phyloP scores from a whole-genome alignment of 2,329 filamentous ascomycete species.

The Chaetothyriales sp. region DNA sequence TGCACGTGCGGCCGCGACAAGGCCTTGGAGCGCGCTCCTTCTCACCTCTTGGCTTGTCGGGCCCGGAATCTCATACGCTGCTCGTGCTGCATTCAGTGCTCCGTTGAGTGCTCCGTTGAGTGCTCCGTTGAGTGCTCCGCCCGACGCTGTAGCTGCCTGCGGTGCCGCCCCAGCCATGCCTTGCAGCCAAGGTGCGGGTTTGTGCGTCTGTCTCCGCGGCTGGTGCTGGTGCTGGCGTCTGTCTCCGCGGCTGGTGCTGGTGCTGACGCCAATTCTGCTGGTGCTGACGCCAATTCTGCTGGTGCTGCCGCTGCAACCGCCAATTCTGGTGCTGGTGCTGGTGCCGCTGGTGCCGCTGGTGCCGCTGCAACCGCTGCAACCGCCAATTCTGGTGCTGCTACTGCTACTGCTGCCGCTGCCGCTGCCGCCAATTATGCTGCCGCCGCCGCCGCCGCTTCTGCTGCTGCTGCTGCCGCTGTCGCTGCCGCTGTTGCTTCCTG shows the following conservation, averaged over 20 bases:
- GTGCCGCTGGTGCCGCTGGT: neutral
- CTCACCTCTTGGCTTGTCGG: constrained; percentile 12
- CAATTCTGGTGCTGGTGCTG: neutral
- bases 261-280: too few relatives aligned
- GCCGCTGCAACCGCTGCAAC: too few relatives aligned
- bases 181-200: too few relatives aligned
- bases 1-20: neutral
- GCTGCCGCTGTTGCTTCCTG: too few relatives aligned
- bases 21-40: neutral
- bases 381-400: too few relatives aligned
- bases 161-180: neutral
- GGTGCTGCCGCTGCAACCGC: neutral
- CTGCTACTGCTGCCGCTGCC: neutral
- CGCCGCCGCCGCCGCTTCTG: neutral
- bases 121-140: constrained; percentile 7
- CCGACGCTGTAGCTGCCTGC: constrained; percentile 7
- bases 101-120: constrained; percentile 6
- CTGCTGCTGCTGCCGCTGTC: neutral
- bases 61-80: constrained; percentile 6
- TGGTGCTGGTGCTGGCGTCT: too few relatives aligned
- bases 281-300: neutral
- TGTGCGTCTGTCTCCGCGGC: too few relatives aligned
- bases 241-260: too few relatives aligned
- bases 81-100: constrained; percentile 6
- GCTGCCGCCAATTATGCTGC: neutral